Evolutionary conservation across 176 grass and related monocot species (phyloP).

Genomic region (Olyra latifolia): DNA sequence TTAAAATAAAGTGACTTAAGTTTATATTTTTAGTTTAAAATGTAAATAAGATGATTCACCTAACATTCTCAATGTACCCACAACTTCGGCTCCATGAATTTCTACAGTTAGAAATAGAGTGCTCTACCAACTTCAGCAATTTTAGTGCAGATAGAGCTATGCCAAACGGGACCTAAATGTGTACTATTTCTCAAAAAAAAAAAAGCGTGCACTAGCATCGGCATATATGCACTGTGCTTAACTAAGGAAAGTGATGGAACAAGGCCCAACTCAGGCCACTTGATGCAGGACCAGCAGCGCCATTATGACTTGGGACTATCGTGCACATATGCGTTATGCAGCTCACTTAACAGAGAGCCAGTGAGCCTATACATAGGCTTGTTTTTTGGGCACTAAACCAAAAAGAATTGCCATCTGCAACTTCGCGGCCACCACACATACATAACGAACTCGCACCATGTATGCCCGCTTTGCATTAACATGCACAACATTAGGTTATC

Average conservation of each 20-base stretch:
- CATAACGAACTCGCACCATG: background rate
- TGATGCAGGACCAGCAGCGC: constrained; percentile 2
- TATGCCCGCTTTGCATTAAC: background rate
- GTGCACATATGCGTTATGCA: background rate
- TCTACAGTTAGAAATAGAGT: no score
- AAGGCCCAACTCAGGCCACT: background rate
- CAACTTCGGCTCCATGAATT: no score
- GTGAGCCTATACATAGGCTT: no score
- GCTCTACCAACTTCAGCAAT: no score
- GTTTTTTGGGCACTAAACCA: background rate
- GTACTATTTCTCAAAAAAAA: no score
- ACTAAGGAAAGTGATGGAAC: background rate
- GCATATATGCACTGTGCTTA: background rate
- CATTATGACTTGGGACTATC: background rate
- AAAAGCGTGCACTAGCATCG: background rate
- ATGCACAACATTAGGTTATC: background rate
- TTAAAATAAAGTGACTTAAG: no score
- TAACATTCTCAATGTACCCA: no score
- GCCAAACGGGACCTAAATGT: no score
- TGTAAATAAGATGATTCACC: no score
- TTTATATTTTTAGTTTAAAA: no score
- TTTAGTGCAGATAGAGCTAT: no score
- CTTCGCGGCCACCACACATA: background rate
- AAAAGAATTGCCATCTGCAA: background rate
- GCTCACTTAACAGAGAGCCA: constrained; percentile 14